A percentile compares a stretch with the other conserved stretches of the same genome.
These are phyloP conservation scores for Epichloe scottii DNA, from an alignment of 2,329 filamentous ascomycete genomes.

Conservation along the genomic window DNA sequence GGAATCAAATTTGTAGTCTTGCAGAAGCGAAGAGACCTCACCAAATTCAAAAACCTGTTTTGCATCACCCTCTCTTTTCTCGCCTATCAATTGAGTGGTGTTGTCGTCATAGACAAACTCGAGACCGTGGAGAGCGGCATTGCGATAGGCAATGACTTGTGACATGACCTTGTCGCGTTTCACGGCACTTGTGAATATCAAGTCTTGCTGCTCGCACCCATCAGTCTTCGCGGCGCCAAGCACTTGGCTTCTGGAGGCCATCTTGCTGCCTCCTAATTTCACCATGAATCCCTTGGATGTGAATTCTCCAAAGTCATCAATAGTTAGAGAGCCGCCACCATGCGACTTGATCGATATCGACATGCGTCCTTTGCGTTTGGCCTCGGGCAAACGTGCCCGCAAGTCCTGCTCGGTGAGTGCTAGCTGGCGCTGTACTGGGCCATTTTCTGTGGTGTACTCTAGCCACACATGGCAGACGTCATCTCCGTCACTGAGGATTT, in stretches of 20 bases:
- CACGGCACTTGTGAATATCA: slow-evolving; percentile 59
- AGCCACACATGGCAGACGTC: slow-evolving; percentile 69
- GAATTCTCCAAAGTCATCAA: slow-evolving; percentile 64
- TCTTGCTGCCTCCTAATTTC: slow-evolving; percentile 57
- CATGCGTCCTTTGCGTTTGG: slow-evolving; percentile 58
- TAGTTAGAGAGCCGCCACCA: slow-evolving; percentile 58
- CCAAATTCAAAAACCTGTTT: slow-evolving; percentile 68
- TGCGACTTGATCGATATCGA: slow-evolving; percentile 65
- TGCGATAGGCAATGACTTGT: slow-evolving; percentile 65
- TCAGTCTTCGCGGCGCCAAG: slow-evolving; percentile 62
- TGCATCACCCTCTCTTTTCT: slow-evolving; percentile 55
- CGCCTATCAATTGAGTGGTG: slow-evolving; percentile 76
- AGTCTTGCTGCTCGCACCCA: slow-evolving; percentile 55
- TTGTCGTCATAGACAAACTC: slow-evolving; percentile 90
- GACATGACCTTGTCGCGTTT: slow-evolving; percentile 62
- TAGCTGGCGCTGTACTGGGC: slow-evolving; percentile 56
- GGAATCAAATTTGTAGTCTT: not conserved
- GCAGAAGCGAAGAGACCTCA: slow-evolving; percentile 26
- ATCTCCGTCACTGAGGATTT: slow-evolving; percentile 71
- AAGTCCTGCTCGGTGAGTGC: slow-evolving; percentile 64
- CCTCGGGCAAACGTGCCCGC: slow-evolving; percentile 56
- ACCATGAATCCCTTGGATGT: slow-evolving; percentile 59
- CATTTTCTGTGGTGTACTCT: slow-evolving; percentile 58
- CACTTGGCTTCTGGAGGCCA: slow-evolving; percentile 63
- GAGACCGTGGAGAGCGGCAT: slow-evolving; percentile 65